Evolutionary conservation across 2,329 filamentous ascomycete genomes (phyloP), one percentile per base, ranked within the genome.

Genomic region (Coniochaeta prunicola): DNA sequence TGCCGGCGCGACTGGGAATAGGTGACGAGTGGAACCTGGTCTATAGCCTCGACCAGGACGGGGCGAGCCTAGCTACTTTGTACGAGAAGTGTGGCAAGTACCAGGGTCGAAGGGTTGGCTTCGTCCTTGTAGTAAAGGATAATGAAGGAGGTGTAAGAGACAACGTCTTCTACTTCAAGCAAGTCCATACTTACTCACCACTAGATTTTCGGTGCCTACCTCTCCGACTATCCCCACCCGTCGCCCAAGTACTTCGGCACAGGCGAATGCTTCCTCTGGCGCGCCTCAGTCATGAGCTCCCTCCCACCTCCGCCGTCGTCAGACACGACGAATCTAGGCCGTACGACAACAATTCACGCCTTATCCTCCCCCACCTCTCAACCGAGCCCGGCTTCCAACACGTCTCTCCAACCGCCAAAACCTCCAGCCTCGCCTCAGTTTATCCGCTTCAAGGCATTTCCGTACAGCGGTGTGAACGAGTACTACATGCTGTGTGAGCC

Each of bases 381-480:
- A 57, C 64, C 56, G 58, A 63, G 15, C 58, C 63, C 55, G 74
- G 66, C 48, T 71, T 66, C 58, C 31, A 48, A 24, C 48, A 19
- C 55, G 40, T 33, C 57, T 42, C 19, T 17, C 2, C 30, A 55
- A 21, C 30, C 30, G 12, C 67, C 68, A 8, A 66, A 64, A 5
- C 67, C 81, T 1, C 81, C 79, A 28, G 85, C 85, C 4, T 83
- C 86, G 4, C 90, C 93, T 62, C 28, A 33, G 12, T 82, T 86
- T 28, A 91, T 97, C 65, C 86, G 94, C 21, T 99, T 99, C 81
- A 97, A 96, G 74, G 93, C 93, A 0, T 99, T 97, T 67, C 92
- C 93, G 0, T 97, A 97, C 69, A 96, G 90, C 59, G 94, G 94
- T 5, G 84, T 96, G 42, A 97, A 99, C 71, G 94, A 97, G 73